Evolutionary conservation across 1,139 yeast species (phyloP), one percentile per base, ranked within the genome.

Genomic region (Yamadazyma sp.): DNA sequence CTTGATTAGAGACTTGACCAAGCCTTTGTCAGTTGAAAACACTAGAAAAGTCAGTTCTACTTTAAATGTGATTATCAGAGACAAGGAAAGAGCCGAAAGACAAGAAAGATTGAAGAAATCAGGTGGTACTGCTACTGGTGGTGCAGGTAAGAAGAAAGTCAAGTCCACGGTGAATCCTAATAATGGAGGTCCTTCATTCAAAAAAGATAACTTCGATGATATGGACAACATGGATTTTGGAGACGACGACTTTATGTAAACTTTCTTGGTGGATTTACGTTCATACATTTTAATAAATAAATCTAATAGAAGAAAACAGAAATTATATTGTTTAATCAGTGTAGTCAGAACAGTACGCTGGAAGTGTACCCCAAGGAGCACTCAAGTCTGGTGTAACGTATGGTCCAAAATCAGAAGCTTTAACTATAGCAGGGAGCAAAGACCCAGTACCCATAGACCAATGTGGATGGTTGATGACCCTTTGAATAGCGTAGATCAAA

Each of bases 91-190:
- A 61, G 85, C 83, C 44, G 98, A 91, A 69, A 87, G 97, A 71
- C 84, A 76, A 55, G 87, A 85, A 3, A 78, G 95, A 66, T 69
- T 85, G 55, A 77, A 83, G 55, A 83, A 82, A 60, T 77, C 88
- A 34, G 92, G 92, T 46, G 92, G 92, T 48, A 84, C 92, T 35
- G 81, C 92, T 31, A 84, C 94, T 34, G 95, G 94, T 57, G 95
- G 97, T 60, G 92, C 95, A 24, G 97, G 96, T 58, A 88, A 87
- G 76, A 87, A 88, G 81, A 89, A 91, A 79, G 91, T 83, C 48
- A 89, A 88, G 73, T 75, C 77, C 23, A 79, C 80, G 24, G 81
- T 75, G 24, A 87, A 87, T 53, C 79, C 91, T 37, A 83, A 86
- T 59, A n/a, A 33, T 78, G 84, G 38, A 53, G 85, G 83, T 44